Conservation (phyloP, 208 protist genomes). For the Leishmania amazonensis region DNA sequence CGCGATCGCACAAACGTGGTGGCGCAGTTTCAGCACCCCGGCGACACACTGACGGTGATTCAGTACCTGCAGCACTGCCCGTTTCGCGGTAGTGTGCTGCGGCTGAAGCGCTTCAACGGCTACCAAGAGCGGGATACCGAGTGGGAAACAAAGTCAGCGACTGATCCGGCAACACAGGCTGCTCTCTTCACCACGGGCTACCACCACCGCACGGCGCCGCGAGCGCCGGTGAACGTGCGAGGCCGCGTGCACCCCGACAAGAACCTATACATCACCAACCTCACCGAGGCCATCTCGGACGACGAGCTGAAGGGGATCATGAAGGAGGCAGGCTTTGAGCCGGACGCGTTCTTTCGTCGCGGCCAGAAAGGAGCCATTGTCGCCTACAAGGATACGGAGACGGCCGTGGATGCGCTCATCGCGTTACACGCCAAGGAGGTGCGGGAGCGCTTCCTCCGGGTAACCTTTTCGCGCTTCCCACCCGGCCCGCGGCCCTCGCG, state of each 20-base stretch:
- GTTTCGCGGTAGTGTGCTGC: constrained; percentile 62
- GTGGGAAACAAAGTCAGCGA: constrained; percentile 78
- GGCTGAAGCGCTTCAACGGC: constrained; percentile 73
- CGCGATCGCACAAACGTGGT: constrained; percentile 72
- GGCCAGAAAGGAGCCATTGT: constrained; percentile 61
- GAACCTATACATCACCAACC: constrained; percentile 84
- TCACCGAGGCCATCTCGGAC: constrained; percentile 67
- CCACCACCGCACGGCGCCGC: constrained; percentile 81
- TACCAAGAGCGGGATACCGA: constrained; percentile 76
- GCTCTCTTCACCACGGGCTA: constrained; percentile 68
- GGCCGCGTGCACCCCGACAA: constrained; percentile 65
- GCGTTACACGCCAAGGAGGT: constrained; percentile 67
- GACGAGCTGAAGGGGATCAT: constrained; percentile 66
- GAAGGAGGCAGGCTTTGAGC: constrained; percentile 35
- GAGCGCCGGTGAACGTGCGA: constrained; percentile 66
- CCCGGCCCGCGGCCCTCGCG: constrained; percentile 43
- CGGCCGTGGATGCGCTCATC: constrained; percentile 74
- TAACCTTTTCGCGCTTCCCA: constrained; percentile 87
- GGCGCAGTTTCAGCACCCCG: constrained; percentile 78
- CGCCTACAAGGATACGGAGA: constrained; percentile 57
- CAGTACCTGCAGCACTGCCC: constrained; percentile 75
- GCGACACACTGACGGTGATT: constrained; percentile 68
- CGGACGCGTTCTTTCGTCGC: constrained; percentile 64
- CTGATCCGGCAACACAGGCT: constrained; percentile 66
- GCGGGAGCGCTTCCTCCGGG: constrained; percentile 66